These are phyloP conservation scores for Phytophthora multivora DNA, from an alignment of 352 stramenopile species.

Conservation along the genomic window DNA sequence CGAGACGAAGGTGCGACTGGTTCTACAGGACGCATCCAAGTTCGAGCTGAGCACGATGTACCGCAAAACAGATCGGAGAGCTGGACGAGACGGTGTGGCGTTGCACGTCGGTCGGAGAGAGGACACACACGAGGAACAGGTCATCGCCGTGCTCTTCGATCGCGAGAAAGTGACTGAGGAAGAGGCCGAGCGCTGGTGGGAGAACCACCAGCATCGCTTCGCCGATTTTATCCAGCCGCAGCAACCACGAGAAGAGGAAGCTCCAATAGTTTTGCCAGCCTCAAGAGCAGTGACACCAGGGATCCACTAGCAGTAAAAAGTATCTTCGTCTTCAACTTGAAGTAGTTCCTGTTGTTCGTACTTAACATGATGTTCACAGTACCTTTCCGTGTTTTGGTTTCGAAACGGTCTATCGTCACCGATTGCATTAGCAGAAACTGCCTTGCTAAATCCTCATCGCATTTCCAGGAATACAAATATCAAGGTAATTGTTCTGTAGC, in stretches of 20 bases:
- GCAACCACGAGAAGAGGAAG: slow-evolving; percentile 12
- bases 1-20: slow-evolving; percentile 75
- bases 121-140: slow-evolving; percentile 79
- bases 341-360: slow-evolving; percentile 21
- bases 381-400: slow-evolving; percentile 14
- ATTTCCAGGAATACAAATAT: slow-evolving; percentile 8
- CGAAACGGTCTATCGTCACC: slow-evolving; percentile 17
- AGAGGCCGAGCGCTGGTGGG: slow-evolving; percentile 78
- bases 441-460: slow-evolving; percentile 6
- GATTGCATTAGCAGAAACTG: background rate
- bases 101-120: slow-evolving; percentile 77
- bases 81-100: slow-evolving; percentile 71
- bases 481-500: slow-evolving; percentile 16
- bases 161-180: slow-evolving; percentile 82
- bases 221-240: slow-evolving; percentile 28
- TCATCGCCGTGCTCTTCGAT: slow-evolving; percentile 85
- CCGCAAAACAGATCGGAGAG: slow-evolving; percentile 82
- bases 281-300: background rate
- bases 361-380: slow-evolving; percentile 11
- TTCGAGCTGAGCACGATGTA: slow-evolving; percentile 89
- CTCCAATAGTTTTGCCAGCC: background rate
- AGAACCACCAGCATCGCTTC: slow-evolving; percentile 74
- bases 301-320: slow-evolving; percentile 14
- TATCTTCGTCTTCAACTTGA: slow-evolving; percentile 25
- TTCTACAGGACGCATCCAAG: slow-evolving; percentile 71